These are phyloP conservation scores for Talaromyces sp. DNA, from an alignment of 2,329 filamentous ascomycete genomes.

Conservation along the genomic window DNA sequence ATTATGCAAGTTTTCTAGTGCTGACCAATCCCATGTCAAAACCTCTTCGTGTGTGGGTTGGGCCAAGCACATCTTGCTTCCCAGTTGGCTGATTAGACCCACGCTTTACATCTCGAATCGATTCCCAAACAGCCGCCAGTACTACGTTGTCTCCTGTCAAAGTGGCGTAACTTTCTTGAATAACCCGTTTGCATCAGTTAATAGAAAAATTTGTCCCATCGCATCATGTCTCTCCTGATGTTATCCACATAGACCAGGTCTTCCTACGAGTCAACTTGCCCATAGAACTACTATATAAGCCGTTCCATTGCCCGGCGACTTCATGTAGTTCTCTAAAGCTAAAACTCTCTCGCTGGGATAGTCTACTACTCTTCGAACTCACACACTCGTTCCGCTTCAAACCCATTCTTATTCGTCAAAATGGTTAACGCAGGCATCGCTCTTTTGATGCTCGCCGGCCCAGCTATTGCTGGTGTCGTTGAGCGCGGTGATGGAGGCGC, in stretches of 20 bases:
- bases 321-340: not conserved
- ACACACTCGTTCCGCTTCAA: constrained; percentile 20
- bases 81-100: not conserved
- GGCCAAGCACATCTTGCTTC: not conserved
- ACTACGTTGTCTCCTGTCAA: constrained; percentile 4
- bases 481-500: not conserved
- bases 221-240: not conserved
- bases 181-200: constrained; percentile 9
- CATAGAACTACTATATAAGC: constrained; percentile 11
- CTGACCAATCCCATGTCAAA: not conserved
- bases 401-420: constrained; percentile 14
- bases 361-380: constrained; percentile 12
- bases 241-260: not conserved
- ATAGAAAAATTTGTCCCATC: not conserved
- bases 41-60: not conserved
- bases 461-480: constrained; percentile 31
- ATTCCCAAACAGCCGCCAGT: not conserved
- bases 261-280: not conserved
- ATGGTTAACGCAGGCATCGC: constrained; percentile 33
- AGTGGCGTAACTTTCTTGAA: not conserved
- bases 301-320: not conserved
- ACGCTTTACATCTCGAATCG: not conserved
- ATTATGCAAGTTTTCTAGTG: not conserved
- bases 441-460: constrained; percentile 30
- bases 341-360: constrained; percentile 7